Conservation (phyloP, 2,329 filamentous ascomycete species). For the Colletotrichum lini region DNA sequence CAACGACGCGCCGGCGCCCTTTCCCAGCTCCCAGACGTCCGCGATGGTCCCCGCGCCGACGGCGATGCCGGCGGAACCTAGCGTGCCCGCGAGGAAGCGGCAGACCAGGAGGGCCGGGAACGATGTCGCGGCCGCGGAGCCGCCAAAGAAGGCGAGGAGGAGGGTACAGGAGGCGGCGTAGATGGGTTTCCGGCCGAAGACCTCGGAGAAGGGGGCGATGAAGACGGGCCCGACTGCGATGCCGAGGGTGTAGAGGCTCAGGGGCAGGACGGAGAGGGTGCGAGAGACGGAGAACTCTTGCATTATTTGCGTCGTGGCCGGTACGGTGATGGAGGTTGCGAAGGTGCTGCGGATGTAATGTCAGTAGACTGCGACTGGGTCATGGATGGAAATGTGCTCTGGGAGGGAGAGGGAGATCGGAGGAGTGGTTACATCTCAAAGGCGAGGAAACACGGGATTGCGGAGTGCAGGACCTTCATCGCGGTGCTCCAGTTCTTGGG, state of each 20-base stretch:
- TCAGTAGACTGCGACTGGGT: not conserved
- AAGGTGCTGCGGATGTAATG: constrained; percentile 6
- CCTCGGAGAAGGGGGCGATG: constrained; percentile 83
- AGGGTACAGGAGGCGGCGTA: constrained; percentile 78
- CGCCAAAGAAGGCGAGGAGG: constrained; percentile 75
- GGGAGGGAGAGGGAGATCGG: not conserved
- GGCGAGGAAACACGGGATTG: constrained; percentile 40
- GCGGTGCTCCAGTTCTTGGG: constrained; percentile 39
- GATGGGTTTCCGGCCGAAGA: constrained; percentile 75
- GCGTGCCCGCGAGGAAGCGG: constrained; percentile 77
- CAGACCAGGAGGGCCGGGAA: constrained; percentile 80
- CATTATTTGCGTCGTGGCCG: constrained; percentile 23
- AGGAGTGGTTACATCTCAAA: constrained; percentile 37
- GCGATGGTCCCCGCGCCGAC: constrained; percentile 83
- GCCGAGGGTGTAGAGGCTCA: constrained; percentile 80
- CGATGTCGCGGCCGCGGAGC: constrained; percentile 73
- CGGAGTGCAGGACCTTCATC: constrained; percentile 32
- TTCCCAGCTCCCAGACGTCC: constrained; percentile 74
- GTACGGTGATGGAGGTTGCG: constrained; percentile 42
- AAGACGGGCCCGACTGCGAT: constrained; percentile 84
- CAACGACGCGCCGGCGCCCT: constrained; percentile 78
- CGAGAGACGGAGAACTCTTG: constrained; percentile 41
- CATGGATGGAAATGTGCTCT: not conserved
- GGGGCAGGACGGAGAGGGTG: constrained; percentile 26
- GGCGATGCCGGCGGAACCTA: constrained; percentile 80